Evolutionary conservation across 805 yeast genomes (phyloP).

Genomic region (Hanseniaspora thailandica): DNA sequence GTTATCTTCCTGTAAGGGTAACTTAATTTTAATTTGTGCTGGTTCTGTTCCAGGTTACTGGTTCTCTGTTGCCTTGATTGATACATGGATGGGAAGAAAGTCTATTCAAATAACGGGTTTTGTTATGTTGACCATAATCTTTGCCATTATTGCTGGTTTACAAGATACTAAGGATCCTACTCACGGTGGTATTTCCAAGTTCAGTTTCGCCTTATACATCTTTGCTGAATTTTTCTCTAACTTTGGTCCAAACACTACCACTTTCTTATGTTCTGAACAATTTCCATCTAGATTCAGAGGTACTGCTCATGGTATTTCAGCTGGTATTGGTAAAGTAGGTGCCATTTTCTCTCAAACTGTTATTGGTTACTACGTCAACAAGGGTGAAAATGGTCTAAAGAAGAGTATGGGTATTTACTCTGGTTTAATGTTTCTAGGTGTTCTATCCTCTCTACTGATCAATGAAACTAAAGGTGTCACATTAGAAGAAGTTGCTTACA

Average conservation of each 20-base stretch:
- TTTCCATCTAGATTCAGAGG: conserved; percentile 94
- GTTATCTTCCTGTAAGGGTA: conserved; percentile 79
- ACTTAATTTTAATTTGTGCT: conserved; percentile 83
- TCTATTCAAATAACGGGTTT: conserved; percentile 72
- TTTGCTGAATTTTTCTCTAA: conserved; percentile 79
- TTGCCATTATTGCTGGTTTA: conserved; percentile 33
- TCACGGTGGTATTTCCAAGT: conserved; percentile 35
- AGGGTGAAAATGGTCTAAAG: conserved; percentile 42
- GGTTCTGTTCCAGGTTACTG: conserved; percentile 94
- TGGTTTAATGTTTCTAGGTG: conserved; percentile 77
- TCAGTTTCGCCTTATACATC: conserved; percentile 40
- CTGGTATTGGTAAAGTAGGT: conserved; percentile 86
- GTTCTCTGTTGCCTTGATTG: conserved; percentile 70
- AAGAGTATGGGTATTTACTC: conserved; percentile 85
- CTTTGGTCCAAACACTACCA: conserved; percentile 88
- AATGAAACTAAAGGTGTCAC: conserved; percentile 92
- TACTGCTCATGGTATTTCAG: conserved; percentile 88
- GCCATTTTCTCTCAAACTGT: conserved; percentile 85
- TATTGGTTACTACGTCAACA: conserved; percentile 74
- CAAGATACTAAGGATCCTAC: conserved; percentile 54
- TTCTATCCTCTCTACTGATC: conserved; percentile 49
- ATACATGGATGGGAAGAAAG: conserved; percentile 64
- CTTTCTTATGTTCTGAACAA: conserved; percentile 79
- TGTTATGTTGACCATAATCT: conserved; percentile 52
- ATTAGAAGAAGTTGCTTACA: conserved; percentile 70